A percentile compares a stretch with the other conserved stretches of the same genome.
Conservation (phyloP, 371 early-diverging fungal species). For the Mortierella sp. region DNA sequence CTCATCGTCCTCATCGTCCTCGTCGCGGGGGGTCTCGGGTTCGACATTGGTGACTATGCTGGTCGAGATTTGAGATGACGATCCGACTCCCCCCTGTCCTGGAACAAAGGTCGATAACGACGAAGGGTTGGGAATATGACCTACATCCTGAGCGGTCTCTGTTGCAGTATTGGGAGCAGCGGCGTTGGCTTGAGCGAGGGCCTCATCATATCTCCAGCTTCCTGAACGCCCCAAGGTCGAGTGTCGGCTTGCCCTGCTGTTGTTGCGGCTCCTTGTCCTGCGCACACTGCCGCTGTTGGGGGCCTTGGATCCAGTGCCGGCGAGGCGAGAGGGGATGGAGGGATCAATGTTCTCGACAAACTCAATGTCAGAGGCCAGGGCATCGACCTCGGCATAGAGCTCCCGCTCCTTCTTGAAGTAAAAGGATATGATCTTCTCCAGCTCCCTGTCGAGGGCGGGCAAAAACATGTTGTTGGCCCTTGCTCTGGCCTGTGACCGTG, state of each 20-base stretch:
- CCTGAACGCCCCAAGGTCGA: slow-evolving; percentile 41
- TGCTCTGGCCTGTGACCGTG: slow-evolving; percentile 55
- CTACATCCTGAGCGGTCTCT: slow-evolving; percentile 15
- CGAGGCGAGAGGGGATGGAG: slow-evolving; percentile 2
- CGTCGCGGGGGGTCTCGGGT: slow-evolving; percentile 26
- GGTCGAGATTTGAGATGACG: slow-evolving; percentile 63
- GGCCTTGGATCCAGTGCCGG: slow-evolving; percentile 14
- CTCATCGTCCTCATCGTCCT: slow-evolving; percentile 55
- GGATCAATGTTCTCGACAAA: slow-evolving; percentile 57
- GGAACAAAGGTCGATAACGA: slow-evolving; percentile 13
- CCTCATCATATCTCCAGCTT: slow-evolving; percentile 58
- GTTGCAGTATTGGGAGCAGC: slow-evolving; percentile 33
- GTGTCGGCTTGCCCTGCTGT: slow-evolving; percentile 43
- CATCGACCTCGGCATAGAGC: slow-evolving; percentile 74
- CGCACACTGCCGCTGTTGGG: slow-evolving; percentile 22
- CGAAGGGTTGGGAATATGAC: slow-evolving; percentile 15
- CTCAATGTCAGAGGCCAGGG: slow-evolving; percentile 61
- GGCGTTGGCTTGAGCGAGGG: slow-evolving; percentile 43
- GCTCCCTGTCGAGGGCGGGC: slow-evolving; percentile 82
- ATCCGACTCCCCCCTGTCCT: slow-evolving; percentile 50
- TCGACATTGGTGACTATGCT: slow-evolving; percentile 58
- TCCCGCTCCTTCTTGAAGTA: slow-evolving; percentile 89
- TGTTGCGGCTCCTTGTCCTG: slow-evolving; percentile 42
- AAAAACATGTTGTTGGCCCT: slow-evolving; percentile 73
- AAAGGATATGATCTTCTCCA: slow-evolving; percentile 84